Percentiles rank a stretch among this genome's conserved stretches.
Evolutionary conservation across 805 yeast species (phyloP).

Genomic region (Wickerhamomyces rabaulensis): DNA sequence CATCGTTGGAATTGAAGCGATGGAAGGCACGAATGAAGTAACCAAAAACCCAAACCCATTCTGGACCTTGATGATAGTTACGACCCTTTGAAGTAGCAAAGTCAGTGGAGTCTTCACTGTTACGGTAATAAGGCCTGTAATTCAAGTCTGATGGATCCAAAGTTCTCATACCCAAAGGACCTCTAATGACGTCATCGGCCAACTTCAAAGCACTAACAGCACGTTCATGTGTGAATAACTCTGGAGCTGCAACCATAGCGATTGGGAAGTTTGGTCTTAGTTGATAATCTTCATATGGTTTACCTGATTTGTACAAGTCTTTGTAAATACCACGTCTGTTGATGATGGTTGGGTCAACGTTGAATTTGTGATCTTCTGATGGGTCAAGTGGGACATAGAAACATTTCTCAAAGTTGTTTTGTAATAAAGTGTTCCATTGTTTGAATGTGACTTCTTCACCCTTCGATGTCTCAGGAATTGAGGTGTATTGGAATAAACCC

Average conservation of each 20-base stretch:
- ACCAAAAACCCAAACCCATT: conserved; percentile 94
- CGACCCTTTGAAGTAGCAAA: conserved; percentile 94
- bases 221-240: conserved; percentile 58
- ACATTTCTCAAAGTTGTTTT: conserved; percentile 69
- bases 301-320: conserved; percentile 76
- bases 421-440: conserved; percentile 71
- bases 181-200: conserved; percentile 74
- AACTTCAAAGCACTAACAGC: conserved; percentile 61
- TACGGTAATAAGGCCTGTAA: conserved; percentile 84
- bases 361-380: conserved; percentile 53
- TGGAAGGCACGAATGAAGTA: conserved; percentile 78
- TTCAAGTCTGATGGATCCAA: conserved; percentile 90
- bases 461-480: conserved; percentile 52
- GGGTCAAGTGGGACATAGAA: conserved; percentile 71
- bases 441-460: conserved; percentile 52
- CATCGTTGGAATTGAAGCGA: conserved; percentile 42
- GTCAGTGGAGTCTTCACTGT: conserved; percentile 74
- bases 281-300: conserved; percentile 91
- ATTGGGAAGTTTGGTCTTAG: conserved; percentile 87
- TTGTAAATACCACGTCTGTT: conserved; percentile 94
- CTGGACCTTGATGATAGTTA: conserved; percentile 98
- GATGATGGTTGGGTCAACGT: conserved; percentile 57
- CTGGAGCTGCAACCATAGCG: conserved; percentile 95
- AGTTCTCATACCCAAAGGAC: conserved; percentile 89
- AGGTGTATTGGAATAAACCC: conserved; percentile 52